Conservation (phyloP, 192 early-diverging fungal genomes). For the Dimargaris verticillata region DNA sequence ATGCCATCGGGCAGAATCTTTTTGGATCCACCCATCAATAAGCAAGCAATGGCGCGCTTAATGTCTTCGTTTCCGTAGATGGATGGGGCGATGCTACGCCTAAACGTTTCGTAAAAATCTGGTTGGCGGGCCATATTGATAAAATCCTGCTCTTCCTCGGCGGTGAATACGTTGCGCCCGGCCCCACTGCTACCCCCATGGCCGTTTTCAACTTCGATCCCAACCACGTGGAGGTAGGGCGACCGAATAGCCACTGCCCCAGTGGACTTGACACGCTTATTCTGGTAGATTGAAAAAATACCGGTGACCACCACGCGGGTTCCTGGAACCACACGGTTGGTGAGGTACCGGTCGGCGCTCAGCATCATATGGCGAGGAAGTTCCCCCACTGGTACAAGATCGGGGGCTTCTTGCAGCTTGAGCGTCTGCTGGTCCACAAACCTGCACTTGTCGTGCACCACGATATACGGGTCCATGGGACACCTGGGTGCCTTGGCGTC, state of each 20-base stretch:
- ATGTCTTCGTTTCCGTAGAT: slow-evolving; percentile 96
- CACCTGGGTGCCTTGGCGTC: slow-evolving; percentile 21
- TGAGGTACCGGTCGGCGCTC: slow-evolving; percentile 75
- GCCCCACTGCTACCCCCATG: slow-evolving; percentile 29
- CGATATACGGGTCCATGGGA: slow-evolving; percentile 76
- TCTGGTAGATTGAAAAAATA: slow-evolving; percentile 86
- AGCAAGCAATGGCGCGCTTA: slow-evolving; percentile 85
- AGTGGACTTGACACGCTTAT: slow-evolving; percentile 40
- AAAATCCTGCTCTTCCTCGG: slow-evolving; percentile 87
- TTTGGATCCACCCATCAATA: slow-evolving; percentile 92
- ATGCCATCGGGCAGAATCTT: slow-evolving; percentile 93
- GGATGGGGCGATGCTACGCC: slow-evolving; percentile 85
- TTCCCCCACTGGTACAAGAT: slow-evolving; percentile 95
- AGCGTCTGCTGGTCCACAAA: slow-evolving; percentile 95
- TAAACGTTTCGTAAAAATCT: slow-evolving; percentile 79
- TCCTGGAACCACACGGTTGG: slow-evolving; percentile 86
- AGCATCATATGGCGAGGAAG: slow-evolving; percentile 87
- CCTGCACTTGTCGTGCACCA: slow-evolving; percentile 86
- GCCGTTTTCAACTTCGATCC: slow-evolving; percentile 68
- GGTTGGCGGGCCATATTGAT: slow-evolving; percentile 70
- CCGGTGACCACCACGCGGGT: slow-evolving; percentile 84
- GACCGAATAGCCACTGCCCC: slow-evolving; percentile 80
- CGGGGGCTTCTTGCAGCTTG: slow-evolving; percentile 94
- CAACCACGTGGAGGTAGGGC: slow-evolving; percentile 87
- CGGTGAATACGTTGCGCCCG: slow-evolving; percentile 55